Percentiles rank a stretch among this genome's conserved stretches.
phyloP scores from a whole-genome alignment of 768 basidiomycete genomes.

The Cyathus striatus region DNA sequence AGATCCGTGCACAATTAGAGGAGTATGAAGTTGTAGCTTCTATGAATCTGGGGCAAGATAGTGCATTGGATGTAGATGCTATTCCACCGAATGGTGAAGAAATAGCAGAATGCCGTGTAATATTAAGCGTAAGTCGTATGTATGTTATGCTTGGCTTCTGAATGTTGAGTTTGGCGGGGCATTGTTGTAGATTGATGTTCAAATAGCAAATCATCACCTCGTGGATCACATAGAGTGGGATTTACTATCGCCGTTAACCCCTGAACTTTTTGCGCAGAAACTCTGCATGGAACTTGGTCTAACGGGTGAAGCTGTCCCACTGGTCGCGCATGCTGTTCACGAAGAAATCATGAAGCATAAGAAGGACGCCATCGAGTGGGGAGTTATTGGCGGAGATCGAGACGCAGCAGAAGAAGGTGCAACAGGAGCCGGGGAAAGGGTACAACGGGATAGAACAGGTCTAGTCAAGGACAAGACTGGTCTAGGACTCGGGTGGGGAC shows the following conservation, averaged over 20 bases:
- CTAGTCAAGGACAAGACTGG: conserved; percentile 81
- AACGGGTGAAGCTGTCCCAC: conserved; percentile 79
- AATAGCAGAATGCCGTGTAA: conserved; percentile 74
- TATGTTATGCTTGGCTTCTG: neutral
- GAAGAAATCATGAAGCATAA: conserved; percentile 96
- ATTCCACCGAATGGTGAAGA: conserved; percentile 43
- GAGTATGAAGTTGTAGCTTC: conserved; percentile 81
- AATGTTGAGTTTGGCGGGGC: no score
- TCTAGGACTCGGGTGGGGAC: conserved; percentile 68
- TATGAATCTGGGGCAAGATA: conserved; percentile 67
- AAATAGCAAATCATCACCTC: conserved; percentile 87
- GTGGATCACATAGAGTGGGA: conserved; percentile 99
- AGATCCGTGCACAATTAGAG: conserved; percentile 88
- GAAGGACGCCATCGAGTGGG: conserved; percentile 92
- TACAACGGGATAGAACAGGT: conserved; percentile 42
- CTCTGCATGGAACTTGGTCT: conserved; percentile 87
- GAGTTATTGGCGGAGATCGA: conserved; percentile 64
- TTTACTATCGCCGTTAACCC: conserved; percentile 86
- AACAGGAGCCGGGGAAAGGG: conserved; percentile 18
- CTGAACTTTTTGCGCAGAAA: conserved; percentile 74
- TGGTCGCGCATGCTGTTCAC: conserved; percentile 90
- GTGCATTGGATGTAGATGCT: conserved; percentile 41
- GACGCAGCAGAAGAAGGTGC: conserved; percentile 23
- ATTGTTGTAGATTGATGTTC: conserved; percentile 97
- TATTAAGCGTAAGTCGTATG: conserved; percentile 53